Evolutionary conservation across 139 green algal species (phyloP), one percentile per base, ranked within the genome.

Genomic region (Nannochloris sp.): DNA sequence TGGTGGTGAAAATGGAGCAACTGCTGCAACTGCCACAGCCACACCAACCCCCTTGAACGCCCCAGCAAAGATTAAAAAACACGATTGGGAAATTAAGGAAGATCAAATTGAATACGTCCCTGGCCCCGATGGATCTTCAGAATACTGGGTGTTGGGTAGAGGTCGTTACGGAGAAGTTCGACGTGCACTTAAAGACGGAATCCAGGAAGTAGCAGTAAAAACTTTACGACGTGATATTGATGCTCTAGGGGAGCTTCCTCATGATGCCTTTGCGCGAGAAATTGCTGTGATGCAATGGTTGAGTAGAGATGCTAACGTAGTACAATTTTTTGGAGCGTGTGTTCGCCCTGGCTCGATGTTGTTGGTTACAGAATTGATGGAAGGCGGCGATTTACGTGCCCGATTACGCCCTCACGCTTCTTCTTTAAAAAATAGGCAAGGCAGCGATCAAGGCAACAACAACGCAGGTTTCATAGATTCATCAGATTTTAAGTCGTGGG

Each of bases 131-230:
- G 58, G 58, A 42, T n/a, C n/a, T n/a, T n/a, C n/a, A n/a, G 36
- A 27, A 6, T 24, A 24, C n/a, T 57, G 25, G 23, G 24, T 35
- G 57, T 39, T 64, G n/a, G 57, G 57, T 7, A 25, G 27, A 38
- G 58, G 58, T n/a, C 27, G 10, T 27, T 56, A 53, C 24, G 58
- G 58, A 13, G 15, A 4, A 27, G 60, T 71, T 6, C 66, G 63
- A 33, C 45, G 39, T 31, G 67, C 38, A 3, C 19, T 70, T 31
- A 35, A 33, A 38, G 58, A 67, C 14, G 67, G 38, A 19, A 61
- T 74, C 31, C 67, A 70, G 45, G 45, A 47, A 9, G 67, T 74
- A 33, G 67, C 67, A 29, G 60, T 74, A 6, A 70, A 70, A 54
- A 32, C 47, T 9, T 36, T 74, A 19, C 45, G 23, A 19, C 56